Conservation (phyloP, 345 rosid genomes). For the Hibiscus trionum region DNA sequence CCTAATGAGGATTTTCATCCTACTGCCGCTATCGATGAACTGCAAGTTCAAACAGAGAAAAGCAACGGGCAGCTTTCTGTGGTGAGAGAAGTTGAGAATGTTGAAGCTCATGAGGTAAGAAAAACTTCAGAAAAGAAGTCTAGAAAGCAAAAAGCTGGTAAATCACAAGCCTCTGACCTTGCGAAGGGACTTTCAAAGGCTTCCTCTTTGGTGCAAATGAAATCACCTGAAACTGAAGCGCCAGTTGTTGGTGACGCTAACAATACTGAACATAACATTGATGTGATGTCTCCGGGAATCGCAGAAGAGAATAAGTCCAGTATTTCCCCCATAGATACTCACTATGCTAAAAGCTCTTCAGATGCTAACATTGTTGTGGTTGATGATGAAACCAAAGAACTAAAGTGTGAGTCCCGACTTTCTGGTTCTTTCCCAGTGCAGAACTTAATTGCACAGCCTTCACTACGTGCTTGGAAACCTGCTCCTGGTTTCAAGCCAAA, state of each 20-base stretch:
- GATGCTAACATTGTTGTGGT: slow-evolving; percentile 17
- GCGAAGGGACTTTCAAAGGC: slow-evolving; percentile 41
- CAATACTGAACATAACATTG: slow-evolving; percentile 15
- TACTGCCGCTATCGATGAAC: slow-evolving; percentile 17
- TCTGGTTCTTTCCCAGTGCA: slow-evolving; percentile 22
- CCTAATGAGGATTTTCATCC: slow-evolving; percentile 21
- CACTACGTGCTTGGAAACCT: slow-evolving; percentile 84
- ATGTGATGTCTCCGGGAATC: slow-evolving; percentile 22
- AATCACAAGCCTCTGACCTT: slow-evolving; percentile 47
- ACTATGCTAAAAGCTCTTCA: slow-evolving; percentile 22
- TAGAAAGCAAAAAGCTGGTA: slow-evolving; percentile 63
- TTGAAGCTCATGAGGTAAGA: slow-evolving; percentile 47
- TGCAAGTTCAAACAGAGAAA: slow-evolving; percentile 29
- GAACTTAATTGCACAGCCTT: slow-evolving; percentile 27
- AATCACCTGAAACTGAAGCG: slow-evolving; percentile 38
- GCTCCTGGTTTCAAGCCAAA: slow-evolving; percentile 95
- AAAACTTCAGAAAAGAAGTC: slow-evolving; percentile 79
- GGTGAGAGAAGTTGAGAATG: slow-evolving; percentile 33
- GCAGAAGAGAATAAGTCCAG: slow-evolving; percentile 24
- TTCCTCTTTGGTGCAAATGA: slow-evolving; percentile 31
- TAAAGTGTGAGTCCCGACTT: slow-evolving; percentile 26
- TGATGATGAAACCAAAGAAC: slow-evolving; percentile 30
- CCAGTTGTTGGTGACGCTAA: slow-evolving; percentile 25
- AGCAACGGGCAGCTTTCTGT: slow-evolving; percentile 25
- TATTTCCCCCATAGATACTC: slow-evolving; percentile 28